Conservation (phyloP, 805 yeast genomes). For the Lachancea sp. region DNA sequence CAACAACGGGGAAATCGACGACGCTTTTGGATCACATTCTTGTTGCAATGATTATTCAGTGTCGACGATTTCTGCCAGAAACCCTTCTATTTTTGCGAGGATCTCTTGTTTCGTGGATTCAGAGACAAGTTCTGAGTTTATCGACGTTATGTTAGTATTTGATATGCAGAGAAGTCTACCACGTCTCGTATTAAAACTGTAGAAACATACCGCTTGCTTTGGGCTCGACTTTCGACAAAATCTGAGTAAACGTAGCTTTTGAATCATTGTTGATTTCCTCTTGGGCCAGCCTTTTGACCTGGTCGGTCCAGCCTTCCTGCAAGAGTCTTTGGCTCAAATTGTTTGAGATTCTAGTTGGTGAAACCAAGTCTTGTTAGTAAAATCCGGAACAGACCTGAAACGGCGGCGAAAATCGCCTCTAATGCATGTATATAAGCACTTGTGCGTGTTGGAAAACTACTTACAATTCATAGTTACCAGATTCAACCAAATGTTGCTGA, state of each 20-base stretch:
- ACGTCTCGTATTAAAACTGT: too few species aligned
- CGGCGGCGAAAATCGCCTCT: too few species aligned
- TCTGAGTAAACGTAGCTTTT: slow-evolving; percentile 45
- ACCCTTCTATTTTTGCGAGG: slow-evolving; percentile 49
- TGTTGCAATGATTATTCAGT: too few species aligned
- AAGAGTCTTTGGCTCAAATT: slow-evolving; percentile 56
- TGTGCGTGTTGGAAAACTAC: slow-evolving; percentile 16
- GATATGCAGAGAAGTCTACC: too few species aligned
- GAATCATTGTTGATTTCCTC: slow-evolving; percentile 36
- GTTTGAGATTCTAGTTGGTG: slow-evolving; percentile 43
- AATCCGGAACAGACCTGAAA: too few species aligned
- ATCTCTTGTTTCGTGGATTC: slow-evolving; percentile 54
- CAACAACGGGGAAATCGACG: too few species aligned
- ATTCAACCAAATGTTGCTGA: slow-evolving; percentile 60
- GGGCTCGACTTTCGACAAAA: slow-evolving; percentile 51
- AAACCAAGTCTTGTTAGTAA: too few species aligned
- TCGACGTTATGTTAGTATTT: slow-evolving; percentile 16
- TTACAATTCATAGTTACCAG: slow-evolving; percentile 72
- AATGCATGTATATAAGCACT: neutral
- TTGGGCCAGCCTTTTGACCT: slow-evolving; percentile 56
- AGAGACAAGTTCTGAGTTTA: slow-evolving; percentile 58
- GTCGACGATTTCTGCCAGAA: slow-evolving; percentile 46
- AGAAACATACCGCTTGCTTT: slow-evolving; percentile 48
- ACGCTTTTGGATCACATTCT: too few species aligned
- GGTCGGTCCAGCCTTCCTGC: slow-evolving; percentile 83